A percentile compares a stretch with the other conserved stretches of the same genome.
These are phyloP conservation scores for Saturnispora galanensis DNA, from an alignment of 805 yeast genomes.

Conservation along the genomic window DNA sequence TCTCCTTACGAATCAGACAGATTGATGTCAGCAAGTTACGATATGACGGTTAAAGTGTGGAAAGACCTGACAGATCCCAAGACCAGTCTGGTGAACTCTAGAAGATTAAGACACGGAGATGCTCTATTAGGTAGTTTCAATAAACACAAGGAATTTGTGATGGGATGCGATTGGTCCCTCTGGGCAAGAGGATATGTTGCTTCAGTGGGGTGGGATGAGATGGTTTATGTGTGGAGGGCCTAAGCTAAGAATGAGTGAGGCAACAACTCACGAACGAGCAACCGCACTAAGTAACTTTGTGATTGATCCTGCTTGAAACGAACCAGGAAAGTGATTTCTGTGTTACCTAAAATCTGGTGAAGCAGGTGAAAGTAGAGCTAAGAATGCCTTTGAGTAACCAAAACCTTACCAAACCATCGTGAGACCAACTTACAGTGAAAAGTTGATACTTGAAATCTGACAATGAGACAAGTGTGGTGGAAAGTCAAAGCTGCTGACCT, in stretches of 20 bases:
- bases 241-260: background rate
- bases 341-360: too few relatives aligned
- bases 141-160: conserved; percentile 77
- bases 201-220: conserved; percentile 94
- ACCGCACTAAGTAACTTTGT: too few relatives aligned
- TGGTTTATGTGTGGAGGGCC: conserved; percentile 83
- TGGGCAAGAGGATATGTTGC: conserved; percentile 98
- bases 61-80: conserved; percentile 54
- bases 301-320: too few relatives aligned
- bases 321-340: too few relatives aligned
- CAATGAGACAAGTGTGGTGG: too few relatives aligned
- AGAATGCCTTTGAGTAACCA: too few relatives aligned
- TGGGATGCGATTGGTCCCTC: conserved; percentile 89
- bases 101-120: conserved; percentile 35
- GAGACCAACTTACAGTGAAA: too few relatives aligned
- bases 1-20: conserved; percentile 75
- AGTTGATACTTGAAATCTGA: too few relatives aligned
- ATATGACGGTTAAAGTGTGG: conserved; percentile 90
- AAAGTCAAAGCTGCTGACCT: too few relatives aligned
- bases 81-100: conserved; percentile 38
- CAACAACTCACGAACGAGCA: too few relatives aligned
- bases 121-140: conserved; percentile 53
- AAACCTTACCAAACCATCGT: too few relatives aligned
- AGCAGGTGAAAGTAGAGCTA: too few relatives aligned
- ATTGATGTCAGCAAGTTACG: conserved; percentile 73